Conservation (phyloP, 1,284 basidiomycete genomes). For the Xerocomus minutiporus region DNA sequence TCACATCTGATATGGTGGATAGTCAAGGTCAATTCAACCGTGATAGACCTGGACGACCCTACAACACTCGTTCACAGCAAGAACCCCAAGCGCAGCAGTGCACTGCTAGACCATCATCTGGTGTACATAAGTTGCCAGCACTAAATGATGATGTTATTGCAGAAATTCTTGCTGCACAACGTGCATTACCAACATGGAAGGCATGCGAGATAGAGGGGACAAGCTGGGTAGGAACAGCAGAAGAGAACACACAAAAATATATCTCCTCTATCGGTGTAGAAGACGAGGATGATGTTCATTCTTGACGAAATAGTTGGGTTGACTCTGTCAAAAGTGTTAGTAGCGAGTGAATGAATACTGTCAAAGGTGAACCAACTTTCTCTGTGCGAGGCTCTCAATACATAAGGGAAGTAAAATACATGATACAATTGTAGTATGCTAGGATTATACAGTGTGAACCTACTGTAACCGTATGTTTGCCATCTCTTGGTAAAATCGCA, state of each 20-base stretch:
- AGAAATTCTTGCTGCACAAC: background rate
- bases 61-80: background rate
- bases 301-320: no score
- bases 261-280: no score
- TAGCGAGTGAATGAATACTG: no score
- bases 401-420: no score
- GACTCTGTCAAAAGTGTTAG: no score
- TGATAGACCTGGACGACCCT: background rate
- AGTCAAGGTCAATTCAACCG: background rate
- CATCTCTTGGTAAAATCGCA: conserved; percentile 45
- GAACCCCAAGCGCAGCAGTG: no score
- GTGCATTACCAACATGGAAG: background rate
- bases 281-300: no score
- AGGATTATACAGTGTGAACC: background rate
- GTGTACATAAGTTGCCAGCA: background rate
- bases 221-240: background rate
- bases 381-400: no score
- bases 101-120: background rate
- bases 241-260: no score
- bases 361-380: no score
- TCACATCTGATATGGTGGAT: background rate
- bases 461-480: conserved; percentile 39
- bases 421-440: no score
- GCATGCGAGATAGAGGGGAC: background rate
- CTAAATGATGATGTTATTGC: background rate